Evolutionary conservation across 1,139 yeast genomes (phyloP), one percentile per base, ranked within the genome.

Genomic region (Magnusiomyces ingens): DNA sequence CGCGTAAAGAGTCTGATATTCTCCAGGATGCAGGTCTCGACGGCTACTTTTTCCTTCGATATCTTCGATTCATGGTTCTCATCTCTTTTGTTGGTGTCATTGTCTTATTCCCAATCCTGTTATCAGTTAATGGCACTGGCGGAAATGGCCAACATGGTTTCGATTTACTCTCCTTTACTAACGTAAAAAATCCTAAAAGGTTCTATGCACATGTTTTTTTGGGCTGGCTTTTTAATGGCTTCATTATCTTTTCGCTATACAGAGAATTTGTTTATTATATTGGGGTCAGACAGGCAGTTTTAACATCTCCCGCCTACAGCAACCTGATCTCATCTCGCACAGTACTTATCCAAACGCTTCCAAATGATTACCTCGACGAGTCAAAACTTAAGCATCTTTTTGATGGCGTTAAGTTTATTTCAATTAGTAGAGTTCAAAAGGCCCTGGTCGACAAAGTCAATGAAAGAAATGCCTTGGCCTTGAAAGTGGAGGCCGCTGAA

Each of bases 101-200:
- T 36, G 61, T 85, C 19, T 70, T 84, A 17, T 81, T 88, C 80
- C 93, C 96, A 32, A 79, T 93, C 55, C 73, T 93, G 56, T 75
- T 93, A 58, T 94, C 99, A 0, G 85, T 93, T 50, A 88, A 90
- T 68, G 95, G 94, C 13, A 82, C 95, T 8, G 84, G 87, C 59
- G 75, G 75, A 51, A 72, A 74, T 49, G 73, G 74, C 35, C 68
- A 76, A 52, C 57, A 62, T 0, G 97, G 97, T 1, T 78, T 93
- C 59, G 93, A 93, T 68, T 76, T 78, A 60, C 77, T 89, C 58
- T 82, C 96, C 1, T 88, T 84, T 64, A 79, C 94, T 42, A 90
- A 93, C 66, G 84, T 90, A 53, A 73, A 71, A 13, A 71, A 82
- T 60, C 75, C 78, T 55, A 71, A 77, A 52, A 77, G 95, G 55